Evolutionary conservation across 73 alveolate genomes (phyloP), one percentile per base, ranked within the genome.

Genomic region (Symbiodinium pilosum): DNA sequence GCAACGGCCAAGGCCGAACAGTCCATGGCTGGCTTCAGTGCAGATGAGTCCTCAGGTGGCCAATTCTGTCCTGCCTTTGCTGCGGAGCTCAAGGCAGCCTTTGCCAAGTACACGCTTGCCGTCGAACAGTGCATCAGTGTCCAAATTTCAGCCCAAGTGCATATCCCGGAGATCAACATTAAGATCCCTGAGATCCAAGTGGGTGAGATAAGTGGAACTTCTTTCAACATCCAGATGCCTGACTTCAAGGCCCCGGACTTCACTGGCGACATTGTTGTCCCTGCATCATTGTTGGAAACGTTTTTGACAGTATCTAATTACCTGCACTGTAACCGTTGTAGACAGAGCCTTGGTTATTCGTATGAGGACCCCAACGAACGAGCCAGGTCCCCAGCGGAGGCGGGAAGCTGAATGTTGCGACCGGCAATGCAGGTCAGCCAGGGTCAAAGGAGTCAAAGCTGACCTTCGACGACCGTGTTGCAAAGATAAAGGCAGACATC

Each of bases 401-500:
- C n/a, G 85, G 94, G 69, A 52, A 52, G 94, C 84, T 87, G 83
- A 87, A 87, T n/a, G 94, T 87, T 40, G 85, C 32, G 69, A 42
- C 30, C 92, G 43, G 71, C 41, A 40, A 42, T 83, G n/a, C 75
- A 18, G n/a, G 24, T 14, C 75, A 24, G 14, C 75, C 14, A 24
- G 75, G 14, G 75, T 14, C 93, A 83, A 36, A 86, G 38, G 83
- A 47, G 83, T 43, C 75, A 11, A 86, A 86, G 93, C 93, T 86
- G 56, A 86, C 93, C 83, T 86, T 86, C 52, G 93, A 86, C n/a
- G 56, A 44, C 51, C 93, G 93, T 83, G 41, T 26, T 81, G 94
- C 94, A n/a, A 87, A 59, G 68, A 87, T 87, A 84, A 38, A 87
- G 94, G 85, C 94, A 24, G 94, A 87, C 56, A 87, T 87, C 94